Conservation (phyloP, 768 basidiomycete species). For the Suillus subaureus region DNA sequence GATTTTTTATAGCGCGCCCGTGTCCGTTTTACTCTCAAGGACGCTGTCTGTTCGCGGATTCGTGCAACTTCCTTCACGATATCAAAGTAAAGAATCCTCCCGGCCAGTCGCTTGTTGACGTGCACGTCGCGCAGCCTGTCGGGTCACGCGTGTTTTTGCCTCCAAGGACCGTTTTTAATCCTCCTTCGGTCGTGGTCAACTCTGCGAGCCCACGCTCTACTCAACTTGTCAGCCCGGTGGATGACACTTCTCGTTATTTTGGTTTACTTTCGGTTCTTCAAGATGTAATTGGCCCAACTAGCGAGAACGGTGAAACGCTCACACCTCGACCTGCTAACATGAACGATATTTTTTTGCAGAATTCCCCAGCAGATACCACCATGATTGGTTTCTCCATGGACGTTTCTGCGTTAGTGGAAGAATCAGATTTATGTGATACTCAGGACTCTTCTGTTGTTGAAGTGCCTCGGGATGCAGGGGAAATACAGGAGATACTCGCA, state of each 20-base stretch:
- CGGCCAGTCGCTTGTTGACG: conserved; percentile 43
- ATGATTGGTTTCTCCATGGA: background rate
- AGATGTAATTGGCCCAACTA: conserved; percentile 58
- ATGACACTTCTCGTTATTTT: conserved; percentile 62
- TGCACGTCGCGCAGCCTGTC: conserved; percentile 12
- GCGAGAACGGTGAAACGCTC: conserved; percentile 3
- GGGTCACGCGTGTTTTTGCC: conserved; percentile 2
- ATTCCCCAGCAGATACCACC: background rate
- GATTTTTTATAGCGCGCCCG: conserved; percentile 58
- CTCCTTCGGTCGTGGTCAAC: conserved; percentile 31
- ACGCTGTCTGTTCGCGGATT: conserved; percentile 73
- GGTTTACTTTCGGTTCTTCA: conserved; percentile 64
- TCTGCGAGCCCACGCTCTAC: conserved; percentile 35
- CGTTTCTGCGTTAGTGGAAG: background rate
- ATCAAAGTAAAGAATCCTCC: conserved; percentile 44
- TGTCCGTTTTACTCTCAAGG: conserved; percentile 85
- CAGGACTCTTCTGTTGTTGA: background rate
- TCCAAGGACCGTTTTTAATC: conserved; percentile 18
- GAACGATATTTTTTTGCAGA: conserved; percentile 3
- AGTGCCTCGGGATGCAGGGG: background rate
- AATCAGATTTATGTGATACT: too few species aligned
- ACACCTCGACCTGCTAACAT: background rate
- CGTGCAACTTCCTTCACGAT: conserved; percentile 78
- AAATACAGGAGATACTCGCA: background rate
- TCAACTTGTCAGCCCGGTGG: conserved; percentile 24